phyloP scores from a whole-genome alignment of 2,329 filamentous ascomycete genomes.

The Periconia sp. region DNA sequence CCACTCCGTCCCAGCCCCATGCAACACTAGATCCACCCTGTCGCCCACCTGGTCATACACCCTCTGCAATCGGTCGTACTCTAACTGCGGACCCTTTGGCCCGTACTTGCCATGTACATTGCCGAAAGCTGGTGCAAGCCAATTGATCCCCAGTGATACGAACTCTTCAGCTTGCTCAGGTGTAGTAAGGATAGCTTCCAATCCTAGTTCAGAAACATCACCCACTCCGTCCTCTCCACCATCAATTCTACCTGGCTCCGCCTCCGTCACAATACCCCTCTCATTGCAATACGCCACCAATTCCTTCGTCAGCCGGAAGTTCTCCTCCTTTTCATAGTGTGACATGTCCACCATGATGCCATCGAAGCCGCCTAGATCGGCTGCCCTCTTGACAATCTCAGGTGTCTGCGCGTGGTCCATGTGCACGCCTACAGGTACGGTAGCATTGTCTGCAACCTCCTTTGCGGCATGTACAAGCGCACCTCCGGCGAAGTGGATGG shows the following conservation, averaged over 20 bases:
- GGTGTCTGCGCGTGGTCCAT: conserved; percentile 71
- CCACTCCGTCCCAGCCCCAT: conserved; percentile 61
- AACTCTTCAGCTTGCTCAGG: conserved; percentile 74
- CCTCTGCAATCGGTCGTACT: conserved; percentile 40
- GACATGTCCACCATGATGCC: conserved; percentile 69
- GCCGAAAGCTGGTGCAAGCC: conserved; percentile 76
- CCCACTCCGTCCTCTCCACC: conserved; percentile 77
- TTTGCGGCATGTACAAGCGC: conserved; percentile 54
- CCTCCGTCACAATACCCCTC: conserved; percentile 71
- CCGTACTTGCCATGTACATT: conserved; percentile 80
- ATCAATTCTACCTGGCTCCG: conserved; percentile 74
- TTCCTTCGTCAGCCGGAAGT: conserved; percentile 68
- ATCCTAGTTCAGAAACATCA: conserved; percentile 63
- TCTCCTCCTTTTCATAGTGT: conserved; percentile 74
- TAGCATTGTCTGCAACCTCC: conserved; percentile 46
- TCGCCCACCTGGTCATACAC: conserved; percentile 58
- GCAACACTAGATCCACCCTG: conserved; percentile 60
- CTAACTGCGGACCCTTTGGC: conserved; percentile 60
- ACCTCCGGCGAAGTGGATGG: conserved; percentile 67
- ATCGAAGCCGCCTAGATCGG: conserved; percentile 51
- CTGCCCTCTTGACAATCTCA: conserved; percentile 66
- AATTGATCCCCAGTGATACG: conserved; percentile 73
- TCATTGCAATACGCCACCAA: conserved; percentile 68
- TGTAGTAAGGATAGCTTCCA: conserved; percentile 70
- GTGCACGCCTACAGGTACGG: conserved; percentile 63